Evolutionary conservation across 805 yeast species (phyloP).

Genomic region (Wickerhamomyces alni): DNA sequence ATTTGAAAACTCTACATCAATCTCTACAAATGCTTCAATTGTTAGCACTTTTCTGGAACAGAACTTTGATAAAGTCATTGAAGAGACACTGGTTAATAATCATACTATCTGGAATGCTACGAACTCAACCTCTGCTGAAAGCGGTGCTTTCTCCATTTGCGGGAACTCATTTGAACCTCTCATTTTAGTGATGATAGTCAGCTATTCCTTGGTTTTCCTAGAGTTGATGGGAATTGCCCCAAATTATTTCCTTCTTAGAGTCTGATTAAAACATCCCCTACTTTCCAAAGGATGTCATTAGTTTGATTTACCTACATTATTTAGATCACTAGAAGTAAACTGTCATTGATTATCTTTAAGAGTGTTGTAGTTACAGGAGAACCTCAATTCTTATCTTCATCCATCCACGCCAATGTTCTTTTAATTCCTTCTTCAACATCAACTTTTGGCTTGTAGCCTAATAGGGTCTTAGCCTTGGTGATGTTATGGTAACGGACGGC

Average conservation of each 20-base stretch:
- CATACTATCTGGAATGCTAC: neutral
- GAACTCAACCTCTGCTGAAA: neutral
- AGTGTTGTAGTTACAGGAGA: too few species aligned
- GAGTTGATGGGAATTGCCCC: too few species aligned
- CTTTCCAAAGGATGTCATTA: too few species aligned
- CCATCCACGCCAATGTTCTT: conserved; percentile 82
- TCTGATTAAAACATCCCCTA: neutral
- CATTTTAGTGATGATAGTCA: too few species aligned
- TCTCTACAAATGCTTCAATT: conserved; percentile 5
- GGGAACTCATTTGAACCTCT: too few species aligned
- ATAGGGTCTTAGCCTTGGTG: conserved; percentile 68
- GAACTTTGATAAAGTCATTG: neutral
- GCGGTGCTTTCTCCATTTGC: too few species aligned
- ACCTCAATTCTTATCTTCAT: conserved; percentile 49
- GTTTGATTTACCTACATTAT: too few species aligned
- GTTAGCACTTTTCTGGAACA: conserved; percentile 1
- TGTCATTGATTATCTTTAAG: too few species aligned
- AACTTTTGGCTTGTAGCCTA: conserved; percentile 80
- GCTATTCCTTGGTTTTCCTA: too few species aligned
- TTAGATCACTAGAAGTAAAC: too few species aligned
- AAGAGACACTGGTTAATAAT: neutral
- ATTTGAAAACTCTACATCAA: conserved; percentile 10
- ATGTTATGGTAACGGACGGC: conserved; percentile 93
- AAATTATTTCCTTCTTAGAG: neutral
- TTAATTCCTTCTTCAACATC: conserved; percentile 74